Evolutionary conservation across 768 basidiomycete species (phyloP), one percentile per base, ranked within the genome.

Genomic region (Pulveroboletus sp.): DNA sequence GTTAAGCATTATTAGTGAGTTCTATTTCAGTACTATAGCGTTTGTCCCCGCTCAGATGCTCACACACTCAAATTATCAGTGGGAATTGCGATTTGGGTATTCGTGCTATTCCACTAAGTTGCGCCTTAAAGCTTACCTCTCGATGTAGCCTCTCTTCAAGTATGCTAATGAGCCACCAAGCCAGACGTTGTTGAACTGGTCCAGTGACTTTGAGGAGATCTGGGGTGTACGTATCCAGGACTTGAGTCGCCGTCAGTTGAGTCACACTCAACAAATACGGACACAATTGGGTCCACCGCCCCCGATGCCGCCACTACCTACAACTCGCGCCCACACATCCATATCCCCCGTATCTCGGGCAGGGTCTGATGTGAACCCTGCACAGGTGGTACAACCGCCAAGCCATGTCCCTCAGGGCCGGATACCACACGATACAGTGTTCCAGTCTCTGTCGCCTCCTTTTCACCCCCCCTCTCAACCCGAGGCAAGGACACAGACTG

Each of bases 201-300:
- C 74, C 44, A 68, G 71, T 33, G 79, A 83, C 38, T 85, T 85
- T 47, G 81, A 84, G 60, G 82, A 82, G 50, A 64, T 77, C 17
- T 85, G 80, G 78, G 86, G 86, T 18, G 78, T 82, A 47, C 74
- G 75, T 49, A 74, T 82, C 26, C 69, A 71, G 26, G 81, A 83
- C 45, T 49, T 69, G 72, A 48, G 74, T 67, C 33, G 70, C 14
- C 49, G 58, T 42, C 55, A 59, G 28, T 50, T 49, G 26, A 52
- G 57, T 37, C 36, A 49, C 46, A 51, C 49, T 17, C 55, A 56
- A n/a, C 56, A 54, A 15, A 31, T 56, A 21, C 63, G 52, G 33
- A 24, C 45, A n/a, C 60, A 54, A 40, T 44, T 58, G 30, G 44
- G 45, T 21, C 49, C 57, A 26, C 49, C 51, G 8, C 71, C 33